Conservation (phyloP, 805 yeast species). For the Saccharomycopsis selenospora region DNA sequence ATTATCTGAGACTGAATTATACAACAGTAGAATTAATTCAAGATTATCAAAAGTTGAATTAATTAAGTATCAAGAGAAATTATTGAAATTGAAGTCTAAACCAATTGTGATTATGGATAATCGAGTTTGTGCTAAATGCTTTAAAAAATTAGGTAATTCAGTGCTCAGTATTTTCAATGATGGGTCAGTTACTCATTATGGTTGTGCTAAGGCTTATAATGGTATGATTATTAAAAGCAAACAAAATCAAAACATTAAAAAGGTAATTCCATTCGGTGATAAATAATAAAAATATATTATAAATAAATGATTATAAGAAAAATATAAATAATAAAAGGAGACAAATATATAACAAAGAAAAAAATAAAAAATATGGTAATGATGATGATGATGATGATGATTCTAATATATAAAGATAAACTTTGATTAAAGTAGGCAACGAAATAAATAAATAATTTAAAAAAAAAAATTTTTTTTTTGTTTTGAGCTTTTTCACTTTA, state of each 20-base stretch:
- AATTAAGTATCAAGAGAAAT: constrained; percentile 29
- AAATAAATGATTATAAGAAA: no score
- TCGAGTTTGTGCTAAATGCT: constrained; percentile 32
- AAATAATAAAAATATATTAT: constrained; percentile 3
- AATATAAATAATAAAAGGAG: no score
- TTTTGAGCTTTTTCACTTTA: no score
- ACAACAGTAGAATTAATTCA: constrained; percentile 27
- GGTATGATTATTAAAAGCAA: background rate
- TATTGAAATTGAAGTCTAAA: constrained; percentile 28
- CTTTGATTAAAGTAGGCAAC: no score
- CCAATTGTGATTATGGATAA: constrained; percentile 27
- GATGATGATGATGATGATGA: no score
- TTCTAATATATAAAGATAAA: no score
- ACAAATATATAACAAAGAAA: no score
- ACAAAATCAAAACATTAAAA: background rate
- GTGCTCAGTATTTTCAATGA: constrained; percentile 30
- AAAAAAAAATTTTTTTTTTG: no score
- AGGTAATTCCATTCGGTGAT: constrained; percentile 10
- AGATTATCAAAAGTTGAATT: constrained; percentile 34
- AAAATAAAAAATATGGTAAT: no score
- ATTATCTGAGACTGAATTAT: constrained; percentile 24
- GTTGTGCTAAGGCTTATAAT: constrained; percentile 25
- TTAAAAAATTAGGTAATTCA: constrained; percentile 32
- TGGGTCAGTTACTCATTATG: constrained; percentile 34
- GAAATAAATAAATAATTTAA: no score